Conservation (phyloP, 768 basidiomycete genomes). For the Auriscalpium vulgare region DNA sequence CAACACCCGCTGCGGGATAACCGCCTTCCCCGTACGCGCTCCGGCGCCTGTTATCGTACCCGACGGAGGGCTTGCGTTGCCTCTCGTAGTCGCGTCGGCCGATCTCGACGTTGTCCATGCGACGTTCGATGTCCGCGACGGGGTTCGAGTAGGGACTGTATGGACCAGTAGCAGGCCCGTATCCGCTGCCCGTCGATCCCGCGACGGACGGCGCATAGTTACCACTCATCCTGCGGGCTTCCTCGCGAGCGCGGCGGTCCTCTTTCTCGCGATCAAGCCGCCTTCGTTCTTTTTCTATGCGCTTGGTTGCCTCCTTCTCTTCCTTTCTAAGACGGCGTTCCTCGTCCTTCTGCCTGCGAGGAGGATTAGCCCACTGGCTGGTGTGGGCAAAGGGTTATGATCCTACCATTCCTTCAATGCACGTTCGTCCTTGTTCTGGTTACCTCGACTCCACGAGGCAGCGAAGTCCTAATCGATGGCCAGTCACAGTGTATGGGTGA, state of each 20-base stretch:
- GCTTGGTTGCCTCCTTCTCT: conserved; percentile 32
- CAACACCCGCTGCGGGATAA: conserved; percentile 14
- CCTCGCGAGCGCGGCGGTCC: conserved; percentile 51
- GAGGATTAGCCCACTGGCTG: neutral
- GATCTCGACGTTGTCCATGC: conserved; percentile 23
- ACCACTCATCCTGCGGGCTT: conserved; percentile 37
- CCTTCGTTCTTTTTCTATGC: conserved; percentile 33
- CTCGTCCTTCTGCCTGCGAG: conserved; percentile 31
- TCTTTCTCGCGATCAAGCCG: conserved; percentile 30
- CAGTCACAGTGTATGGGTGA: neutral
- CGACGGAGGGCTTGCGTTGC: conserved; percentile 6
- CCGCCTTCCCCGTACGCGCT: conserved; percentile 12
- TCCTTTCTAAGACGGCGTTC: conserved; percentile 49
- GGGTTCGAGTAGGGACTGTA: conserved; percentile 14
- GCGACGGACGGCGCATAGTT: conserved; percentile 2
- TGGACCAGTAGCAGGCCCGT: conserved; percentile 8
- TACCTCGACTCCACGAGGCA: conserved; percentile 45
- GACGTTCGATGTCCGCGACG: conserved; percentile 30
- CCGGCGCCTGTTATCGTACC: conserved; percentile 14
- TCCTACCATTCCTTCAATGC: conserved; percentile 15
- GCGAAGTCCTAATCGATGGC: conserved; percentile 42
- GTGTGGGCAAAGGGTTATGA: neutral
- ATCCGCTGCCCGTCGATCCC: conserved; percentile 7
- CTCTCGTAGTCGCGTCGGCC: conserved; percentile 12
- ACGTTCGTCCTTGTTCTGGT: conserved; percentile 13